Evolutionary conservation across 129 eudicot genomes (phyloP), one percentile per base, ranked within the genome.

Genomic region (Chrysanthemum makinoi): DNA sequence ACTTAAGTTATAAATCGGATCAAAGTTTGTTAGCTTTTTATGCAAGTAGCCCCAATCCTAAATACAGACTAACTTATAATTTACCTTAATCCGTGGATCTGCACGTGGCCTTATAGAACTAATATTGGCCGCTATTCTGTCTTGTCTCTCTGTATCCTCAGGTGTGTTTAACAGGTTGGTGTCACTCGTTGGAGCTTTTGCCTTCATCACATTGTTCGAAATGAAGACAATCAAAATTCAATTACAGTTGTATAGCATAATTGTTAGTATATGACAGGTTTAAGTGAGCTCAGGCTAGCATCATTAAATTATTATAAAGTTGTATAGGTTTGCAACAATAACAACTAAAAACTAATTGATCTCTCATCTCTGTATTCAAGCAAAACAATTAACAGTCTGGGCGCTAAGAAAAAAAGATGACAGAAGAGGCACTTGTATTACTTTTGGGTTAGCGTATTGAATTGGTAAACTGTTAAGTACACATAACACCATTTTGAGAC

Each of bases 81-180:
- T 65, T 62, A 87, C 82, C 97, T 86, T 85, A 75, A 66, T 75
- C 62, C 79, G 81, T 20, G 82, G 86, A 85, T 87, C 87, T 70
- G 83, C 74, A 75, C 83, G 77, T 33, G 83, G 63, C 74, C 81
- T 83, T 20, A 73, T 73, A n/a, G 83, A 72, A 66, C 60, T 74
- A 57, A 74, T 64, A 65, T 73, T 75, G 46, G 81, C 19, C 53
- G 82, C 14, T 60, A 76, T 59, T 75, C 86, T 66, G 47, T 76
- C 86, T 51, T 57, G 78, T 84, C 83, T 74, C 61, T 80, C 90
- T 3, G 52, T 58, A 69, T 84, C 84, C 65, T 83, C 85, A 28
- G 77, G 77, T 75, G 87, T 84, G 66, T 66, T 82, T 15, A 73
- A 58, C 61, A 77, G 55, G 69, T 80, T 67, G 22, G 26, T 78